Conservation (phyloP, 2,329 filamentous ascomycete genomes). For the Madurella mycetomatis region DNA sequence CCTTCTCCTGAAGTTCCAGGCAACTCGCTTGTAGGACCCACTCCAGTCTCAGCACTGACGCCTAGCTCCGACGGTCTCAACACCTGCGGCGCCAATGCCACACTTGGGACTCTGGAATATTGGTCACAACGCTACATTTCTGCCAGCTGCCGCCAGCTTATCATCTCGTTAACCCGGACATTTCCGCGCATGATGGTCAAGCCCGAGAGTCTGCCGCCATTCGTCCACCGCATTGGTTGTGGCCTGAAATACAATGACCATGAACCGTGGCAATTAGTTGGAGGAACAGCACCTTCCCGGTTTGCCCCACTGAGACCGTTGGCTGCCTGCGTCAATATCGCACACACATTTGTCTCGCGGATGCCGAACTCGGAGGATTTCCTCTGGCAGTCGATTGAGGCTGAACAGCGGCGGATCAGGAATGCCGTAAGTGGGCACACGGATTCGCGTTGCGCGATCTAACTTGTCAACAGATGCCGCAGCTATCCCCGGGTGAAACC, state of each 20-base stretch:
- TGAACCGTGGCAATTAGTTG: neutral
- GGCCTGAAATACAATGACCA: conserved; percentile 6
- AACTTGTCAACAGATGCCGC: conserved; percentile 13
- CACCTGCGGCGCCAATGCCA: neutral
- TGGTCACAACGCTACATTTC: neutral
- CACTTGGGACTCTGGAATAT: neutral
- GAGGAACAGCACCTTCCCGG: neutral
- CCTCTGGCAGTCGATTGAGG: conserved; percentile 27
- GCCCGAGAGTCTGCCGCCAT: conserved; percentile 30
- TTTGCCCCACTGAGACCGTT: conserved; percentile 18
- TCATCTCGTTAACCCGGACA: conserved; percentile 26
- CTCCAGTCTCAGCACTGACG: neutral
- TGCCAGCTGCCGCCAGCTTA: conserved; percentile 15
- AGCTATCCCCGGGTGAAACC: conserved; percentile 14
- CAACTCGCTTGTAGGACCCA: neutral
- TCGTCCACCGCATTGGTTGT: conserved; percentile 27
- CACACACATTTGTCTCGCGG: conserved; percentile 25
- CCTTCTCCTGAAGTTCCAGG: neutral
- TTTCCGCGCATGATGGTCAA: conserved; percentile 31
- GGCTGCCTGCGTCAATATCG: conserved; percentile 27
- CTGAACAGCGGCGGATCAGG: conserved; percentile 24
- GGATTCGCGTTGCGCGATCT: neutral
- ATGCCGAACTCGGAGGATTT: conserved; percentile 24
- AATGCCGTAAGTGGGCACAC: conserved; percentile 2
- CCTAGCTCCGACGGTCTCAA: neutral